Conservation (phyloP, 345 rosid species). For the Lepidium aucheri region DNA sequence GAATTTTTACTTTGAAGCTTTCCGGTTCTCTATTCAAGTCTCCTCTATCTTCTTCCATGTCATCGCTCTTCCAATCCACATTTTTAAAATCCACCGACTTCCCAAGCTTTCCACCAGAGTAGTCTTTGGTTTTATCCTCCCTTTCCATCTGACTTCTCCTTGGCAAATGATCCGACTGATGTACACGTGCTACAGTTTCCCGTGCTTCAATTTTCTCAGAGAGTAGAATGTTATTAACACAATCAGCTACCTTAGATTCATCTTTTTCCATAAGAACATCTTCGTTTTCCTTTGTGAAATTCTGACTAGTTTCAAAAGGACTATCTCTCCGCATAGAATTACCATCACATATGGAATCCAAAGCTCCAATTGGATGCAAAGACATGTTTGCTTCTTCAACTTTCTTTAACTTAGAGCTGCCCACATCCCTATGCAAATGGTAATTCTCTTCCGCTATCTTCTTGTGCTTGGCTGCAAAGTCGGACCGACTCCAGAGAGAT, state of each 20-base stretch:
- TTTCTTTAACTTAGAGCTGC: constrained; percentile 7
- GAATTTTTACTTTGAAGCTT: constrained; percentile 22
- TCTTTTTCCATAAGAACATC: constrained; percentile 22
- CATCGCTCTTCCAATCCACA: neutral
- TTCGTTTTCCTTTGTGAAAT: constrained; percentile 1
- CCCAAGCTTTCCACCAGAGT: constrained; percentile 20
- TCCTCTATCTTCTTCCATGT: constrained; percentile 26
- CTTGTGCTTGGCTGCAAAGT: constrained; percentile 52
- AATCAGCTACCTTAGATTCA: constrained; percentile 23
- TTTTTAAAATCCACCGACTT: constrained; percentile 5
- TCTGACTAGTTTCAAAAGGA: neutral
- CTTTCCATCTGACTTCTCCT: constrained; percentile 9
- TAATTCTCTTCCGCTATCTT: constrained; percentile 49
- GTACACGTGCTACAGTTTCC: constrained; percentile 18
- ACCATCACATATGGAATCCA: neutral
- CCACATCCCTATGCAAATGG: constrained; percentile 31
- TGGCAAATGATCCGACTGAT: constrained; percentile 19
- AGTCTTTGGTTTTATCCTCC: constrained; percentile 18
- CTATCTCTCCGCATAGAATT: constrained; percentile 13
- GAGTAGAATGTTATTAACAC: constrained; percentile 19
- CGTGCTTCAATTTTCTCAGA: constrained; percentile 22
- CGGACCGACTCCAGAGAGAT: constrained; percentile 83
- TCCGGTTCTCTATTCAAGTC: constrained; percentile 20
- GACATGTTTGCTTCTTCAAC: constrained; percentile 9
- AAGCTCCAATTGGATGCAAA: constrained; percentile 20